Conservation (phyloP, 306 rosid genomes). For the Dryas alaskensis region DNA sequence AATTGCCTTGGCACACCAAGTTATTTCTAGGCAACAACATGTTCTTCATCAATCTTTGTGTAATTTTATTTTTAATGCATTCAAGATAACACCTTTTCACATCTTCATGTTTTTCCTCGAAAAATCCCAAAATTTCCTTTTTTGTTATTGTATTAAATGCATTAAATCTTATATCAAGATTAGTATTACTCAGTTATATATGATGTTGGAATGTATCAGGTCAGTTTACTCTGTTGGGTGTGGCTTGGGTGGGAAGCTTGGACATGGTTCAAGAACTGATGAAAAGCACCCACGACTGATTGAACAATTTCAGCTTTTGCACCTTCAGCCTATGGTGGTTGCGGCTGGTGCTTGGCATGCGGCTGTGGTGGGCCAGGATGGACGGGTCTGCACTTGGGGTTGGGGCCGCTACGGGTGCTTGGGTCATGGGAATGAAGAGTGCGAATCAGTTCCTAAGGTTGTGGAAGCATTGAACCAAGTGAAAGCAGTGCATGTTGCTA, state of each 20-base stretch:
- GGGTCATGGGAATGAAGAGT: conserved; percentile 93
- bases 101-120: neutral
- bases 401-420: conserved; percentile 98
- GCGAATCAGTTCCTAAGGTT: conserved; percentile 82
- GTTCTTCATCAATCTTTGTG: neutral
- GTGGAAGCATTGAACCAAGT: conserved; percentile 69
- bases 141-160: neutral
- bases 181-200: conserved; percentile 11
- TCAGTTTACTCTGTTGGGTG: conserved; percentile 94
- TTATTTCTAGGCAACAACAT: neutral
- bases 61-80: neutral
- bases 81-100: neutral
- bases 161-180: conserved; percentile 13
- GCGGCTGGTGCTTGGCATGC: conserved; percentile 99
- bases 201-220: conserved; percentile 45
- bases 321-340: conserved; percentile 80
- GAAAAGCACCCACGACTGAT: conserved; percentile 80
- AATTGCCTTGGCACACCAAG: neutral
- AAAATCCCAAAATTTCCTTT: neutral
- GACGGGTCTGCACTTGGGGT: conserved; percentile 97
- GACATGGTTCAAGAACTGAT: conserved; percentile 79
- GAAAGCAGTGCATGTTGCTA: conserved; percentile 81
- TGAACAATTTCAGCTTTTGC: conserved; percentile 63
- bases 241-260: conserved; percentile 97
- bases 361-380: conserved; percentile 90